These are phyloP conservation scores for Penicillium sumatraense DNA, from an alignment of 2,329 filamentous ascomycete genomes.

Conservation along the genomic window DNA sequence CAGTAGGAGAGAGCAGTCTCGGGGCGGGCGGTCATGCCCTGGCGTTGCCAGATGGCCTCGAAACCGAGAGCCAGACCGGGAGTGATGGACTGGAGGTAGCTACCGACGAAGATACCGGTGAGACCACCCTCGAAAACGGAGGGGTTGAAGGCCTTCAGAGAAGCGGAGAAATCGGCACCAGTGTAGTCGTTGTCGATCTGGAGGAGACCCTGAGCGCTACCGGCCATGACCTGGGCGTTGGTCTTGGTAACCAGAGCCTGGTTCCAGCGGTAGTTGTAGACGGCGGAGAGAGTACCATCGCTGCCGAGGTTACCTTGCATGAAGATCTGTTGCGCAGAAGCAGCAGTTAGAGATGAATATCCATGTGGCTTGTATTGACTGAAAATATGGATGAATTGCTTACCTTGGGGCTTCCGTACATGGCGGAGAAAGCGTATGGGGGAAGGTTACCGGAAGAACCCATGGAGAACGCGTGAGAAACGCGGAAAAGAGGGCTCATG, in stretches of 20 bases:
- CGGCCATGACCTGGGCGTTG: conserved; percentile 81
- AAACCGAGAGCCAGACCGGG: conserved; percentile 84
- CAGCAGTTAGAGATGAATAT: not conserved
- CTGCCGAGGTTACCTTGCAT: conserved; percentile 95
- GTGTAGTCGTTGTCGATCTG: conserved; percentile 96
- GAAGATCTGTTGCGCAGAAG: conserved; percentile 68
- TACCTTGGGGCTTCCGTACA: conserved; percentile 93
- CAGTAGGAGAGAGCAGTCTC: conserved; percentile 90
- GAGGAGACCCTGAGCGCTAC: conserved; percentile 79
- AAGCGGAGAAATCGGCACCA: conserved; percentile 89
- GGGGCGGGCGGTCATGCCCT: conserved; percentile 81
- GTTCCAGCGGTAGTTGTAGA: conserved; percentile 92
- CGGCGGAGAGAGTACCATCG: conserved; percentile 81
- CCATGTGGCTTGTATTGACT: not conserved
- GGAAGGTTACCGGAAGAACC: conserved; percentile 80
- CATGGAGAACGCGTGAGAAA: conserved; percentile 95
- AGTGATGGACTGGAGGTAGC: conserved; percentile 92
- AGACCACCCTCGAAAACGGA: conserved; percentile 88
- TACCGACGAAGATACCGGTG: conserved; percentile 93
- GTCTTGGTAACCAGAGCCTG: conserved; percentile 82
- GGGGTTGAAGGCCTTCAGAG: conserved; percentile 94
- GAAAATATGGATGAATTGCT: conserved; percentile 29
- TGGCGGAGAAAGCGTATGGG: conserved; percentile 91
- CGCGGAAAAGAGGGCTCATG: conserved; percentile 91
- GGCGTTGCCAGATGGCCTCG: conserved; percentile 92